A percentile compares a stretch with the other conserved stretches of the same genome.
Evolutionary conservation across 129 eudicot species (phyloP).

Genomic region (Oenanthe sinensis): DNA sequence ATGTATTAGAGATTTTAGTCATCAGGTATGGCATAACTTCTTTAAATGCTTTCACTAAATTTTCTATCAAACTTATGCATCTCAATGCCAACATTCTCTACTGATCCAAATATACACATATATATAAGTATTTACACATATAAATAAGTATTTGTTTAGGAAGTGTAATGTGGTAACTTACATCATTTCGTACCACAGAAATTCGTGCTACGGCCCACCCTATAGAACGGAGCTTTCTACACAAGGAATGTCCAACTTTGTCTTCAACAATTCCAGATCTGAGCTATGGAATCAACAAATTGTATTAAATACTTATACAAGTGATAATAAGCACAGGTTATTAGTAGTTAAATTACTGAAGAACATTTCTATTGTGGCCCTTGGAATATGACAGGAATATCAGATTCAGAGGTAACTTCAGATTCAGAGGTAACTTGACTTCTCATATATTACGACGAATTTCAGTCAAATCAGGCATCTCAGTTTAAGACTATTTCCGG

Average conservation of each 20-base stretch:
- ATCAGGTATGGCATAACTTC: neutral
- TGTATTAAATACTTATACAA: conserved; percentile 21
- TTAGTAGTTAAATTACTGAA: neutral
- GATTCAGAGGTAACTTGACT: too few relatives aligned
- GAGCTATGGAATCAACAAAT: conserved; percentile 61
- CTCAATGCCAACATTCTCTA: neutral
- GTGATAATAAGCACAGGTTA: neutral
- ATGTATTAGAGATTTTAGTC: neutral
- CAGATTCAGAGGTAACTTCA: too few relatives aligned
- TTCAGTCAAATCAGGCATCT: neutral
- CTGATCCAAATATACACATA: neutral
- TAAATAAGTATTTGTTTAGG: neutral
- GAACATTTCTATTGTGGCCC: neutral
- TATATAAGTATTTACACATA: neutral
- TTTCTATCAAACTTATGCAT: neutral
- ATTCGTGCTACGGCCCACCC: conserved; percentile 66
- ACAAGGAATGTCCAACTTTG: conserved; percentile 49
- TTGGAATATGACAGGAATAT: neutral
- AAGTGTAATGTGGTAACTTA: conserved; percentile 22
- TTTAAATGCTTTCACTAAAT: neutral
- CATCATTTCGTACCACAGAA: conserved; percentile 57
- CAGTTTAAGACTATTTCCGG: neutral
- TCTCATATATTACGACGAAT: neutral
- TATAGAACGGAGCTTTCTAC: conserved; percentile 61
- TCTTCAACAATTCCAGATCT: conserved; percentile 72